phyloP scores from a whole-genome alignment of 1,284 basidiomycete species.

The Mycena citricolor region DNA sequence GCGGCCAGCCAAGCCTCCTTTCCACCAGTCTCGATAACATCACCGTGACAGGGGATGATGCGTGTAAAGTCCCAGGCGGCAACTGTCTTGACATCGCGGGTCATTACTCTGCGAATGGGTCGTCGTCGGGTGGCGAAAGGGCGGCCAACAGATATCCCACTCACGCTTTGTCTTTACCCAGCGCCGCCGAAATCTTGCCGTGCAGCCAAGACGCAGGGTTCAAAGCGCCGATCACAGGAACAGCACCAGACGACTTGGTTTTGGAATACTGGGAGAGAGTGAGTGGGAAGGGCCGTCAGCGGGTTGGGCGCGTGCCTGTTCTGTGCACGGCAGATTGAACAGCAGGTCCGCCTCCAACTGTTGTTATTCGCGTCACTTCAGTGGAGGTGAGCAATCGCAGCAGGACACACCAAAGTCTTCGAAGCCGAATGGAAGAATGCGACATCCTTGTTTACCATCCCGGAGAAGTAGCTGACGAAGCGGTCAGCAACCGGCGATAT shows the following conservation, averaged over 20 bases:
- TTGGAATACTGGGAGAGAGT: constrained; percentile 46
- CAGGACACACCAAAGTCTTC: constrained; percentile 53
- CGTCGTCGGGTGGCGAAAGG: not conserved
- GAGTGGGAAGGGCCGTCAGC: constrained; percentile 19
- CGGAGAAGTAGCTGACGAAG: constrained; percentile 72
- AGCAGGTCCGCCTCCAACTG: constrained; percentile 83
- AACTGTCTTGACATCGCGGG: constrained; percentile 68
- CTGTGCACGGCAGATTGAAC: constrained; percentile 84
- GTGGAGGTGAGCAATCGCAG: not conserved
- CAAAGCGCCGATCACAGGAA: constrained; percentile 50
- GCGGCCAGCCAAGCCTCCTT: constrained; percentile 66
- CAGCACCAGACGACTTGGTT: constrained; percentile 44
- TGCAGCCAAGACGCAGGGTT: constrained; percentile 64
- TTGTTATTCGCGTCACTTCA: not conserved
- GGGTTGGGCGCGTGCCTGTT: constrained; percentile 60
- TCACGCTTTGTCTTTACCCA: constrained; percentile 63
- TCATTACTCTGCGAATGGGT: constrained; percentile 59
- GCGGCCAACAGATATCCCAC: constrained; percentile 26
- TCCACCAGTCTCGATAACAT: constrained; percentile 78
- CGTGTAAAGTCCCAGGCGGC: constrained; percentile 84
- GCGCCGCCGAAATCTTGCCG: constrained; percentile 48
- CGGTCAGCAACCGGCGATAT: not conserved
- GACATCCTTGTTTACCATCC: constrained; percentile 84
- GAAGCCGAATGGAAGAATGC: constrained; percentile 83
- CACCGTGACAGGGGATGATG: constrained; percentile 94